These are phyloP conservation scores for Verticillium nonalfalfae DNA, from an alignment of 2,329 filamentous ascomycete genomes.

Conservation along the genomic window DNA sequence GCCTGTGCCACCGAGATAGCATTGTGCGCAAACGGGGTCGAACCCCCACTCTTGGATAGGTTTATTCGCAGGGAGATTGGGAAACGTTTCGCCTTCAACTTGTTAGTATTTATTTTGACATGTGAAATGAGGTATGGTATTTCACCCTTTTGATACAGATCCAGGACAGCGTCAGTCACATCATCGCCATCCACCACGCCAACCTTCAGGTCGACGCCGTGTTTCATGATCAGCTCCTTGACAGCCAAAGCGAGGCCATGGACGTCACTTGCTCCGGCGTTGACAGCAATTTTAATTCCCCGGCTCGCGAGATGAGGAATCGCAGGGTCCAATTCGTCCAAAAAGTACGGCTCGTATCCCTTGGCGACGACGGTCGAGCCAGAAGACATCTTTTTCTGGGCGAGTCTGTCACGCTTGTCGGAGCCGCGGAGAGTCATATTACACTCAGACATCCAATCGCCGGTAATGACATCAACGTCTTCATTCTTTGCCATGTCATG, in stretches of 20 bases:
- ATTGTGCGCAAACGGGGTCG: conserved; percentile 20
- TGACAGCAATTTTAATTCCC: conserved; percentile 26
- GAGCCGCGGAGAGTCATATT: conserved; percentile 22
- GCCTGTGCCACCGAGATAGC: conserved; percentile 41
- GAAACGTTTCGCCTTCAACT: conserved; percentile 8
- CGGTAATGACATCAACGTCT: conserved; percentile 21
- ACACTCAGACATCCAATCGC: conserved; percentile 23
- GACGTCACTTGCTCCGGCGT: conserved; percentile 26
- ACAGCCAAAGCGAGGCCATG: conserved; percentile 13
- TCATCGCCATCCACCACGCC: conserved; percentile 27
- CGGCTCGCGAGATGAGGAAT: conserved; percentile 19
- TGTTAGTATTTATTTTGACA: too few relatives aligned
- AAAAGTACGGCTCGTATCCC: conserved; percentile 34
- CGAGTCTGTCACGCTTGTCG: conserved; percentile 18
- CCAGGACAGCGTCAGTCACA: conserved; percentile 18
- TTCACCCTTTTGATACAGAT: conserved; percentile 17
- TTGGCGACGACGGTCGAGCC: conserved; percentile 17
- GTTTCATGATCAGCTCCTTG: conserved; percentile 17
- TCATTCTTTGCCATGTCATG: conserved; percentile 18
- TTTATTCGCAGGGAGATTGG: conserved; percentile 15
- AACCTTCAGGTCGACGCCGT: conserved; percentile 22
- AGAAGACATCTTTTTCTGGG: conserved; percentile 16
- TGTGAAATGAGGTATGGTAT: background rate
- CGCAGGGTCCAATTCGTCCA: conserved; percentile 22
- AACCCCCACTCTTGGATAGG: conserved; percentile 20